Evolutionary conservation across 257 asterid genomes (phyloP).

Genomic region (Voacanga thouarsii): DNA sequence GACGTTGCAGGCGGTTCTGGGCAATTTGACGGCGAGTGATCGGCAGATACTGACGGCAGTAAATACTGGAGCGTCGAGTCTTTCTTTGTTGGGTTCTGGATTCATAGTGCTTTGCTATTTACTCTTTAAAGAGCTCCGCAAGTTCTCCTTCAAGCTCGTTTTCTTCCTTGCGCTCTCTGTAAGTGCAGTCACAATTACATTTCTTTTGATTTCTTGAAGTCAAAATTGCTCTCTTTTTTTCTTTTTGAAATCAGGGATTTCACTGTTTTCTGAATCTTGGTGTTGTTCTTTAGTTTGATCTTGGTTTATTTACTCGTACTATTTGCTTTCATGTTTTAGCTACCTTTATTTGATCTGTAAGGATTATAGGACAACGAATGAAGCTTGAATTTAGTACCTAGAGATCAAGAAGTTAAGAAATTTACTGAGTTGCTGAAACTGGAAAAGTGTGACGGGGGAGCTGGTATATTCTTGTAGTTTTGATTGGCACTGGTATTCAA

Average conservation of each 20-base stretch:
- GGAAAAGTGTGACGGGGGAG: neutral
- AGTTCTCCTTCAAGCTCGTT: conserved; percentile 97
- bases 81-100: conserved; percentile 85
- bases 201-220: conserved; percentile 5
- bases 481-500: neutral
- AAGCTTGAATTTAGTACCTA: neutral
- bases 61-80: conserved; percentile 77
- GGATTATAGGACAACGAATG: neutral
- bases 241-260: neutral
- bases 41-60: conserved; percentile 66
- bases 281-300: neutral
- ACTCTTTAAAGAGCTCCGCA: conserved; percentile 87
- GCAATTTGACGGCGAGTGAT: conserved; percentile 66
- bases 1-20: conserved; percentile 73
- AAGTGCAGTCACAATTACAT: conserved; percentile 10
- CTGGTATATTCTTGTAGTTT: neutral
- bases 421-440: neutral
- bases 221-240: neutral
- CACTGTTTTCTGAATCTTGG: neutral
- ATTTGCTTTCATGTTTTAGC: neutral
- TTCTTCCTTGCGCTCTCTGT: conserved; percentile 98
- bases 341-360: neutral
- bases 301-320: neutral
- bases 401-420: neutral
- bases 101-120: conserved; percentile 92